Evolutionary conservation across 1,284 basidiomycete genomes (phyloP).

Genomic region (Sanghuangporus weigelae): DNA sequence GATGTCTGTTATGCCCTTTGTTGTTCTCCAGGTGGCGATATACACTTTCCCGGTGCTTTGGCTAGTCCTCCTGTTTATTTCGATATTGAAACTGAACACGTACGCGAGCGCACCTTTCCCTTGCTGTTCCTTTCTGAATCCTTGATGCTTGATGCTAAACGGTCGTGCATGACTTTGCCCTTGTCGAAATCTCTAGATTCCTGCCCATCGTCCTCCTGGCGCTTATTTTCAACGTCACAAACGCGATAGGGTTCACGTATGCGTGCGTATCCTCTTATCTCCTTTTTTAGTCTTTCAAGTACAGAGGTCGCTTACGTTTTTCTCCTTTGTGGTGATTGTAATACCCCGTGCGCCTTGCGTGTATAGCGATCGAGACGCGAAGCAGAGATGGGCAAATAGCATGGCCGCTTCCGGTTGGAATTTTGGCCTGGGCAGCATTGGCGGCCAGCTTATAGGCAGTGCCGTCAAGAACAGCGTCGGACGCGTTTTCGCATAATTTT

Average conservation of each 20-base stretch:
- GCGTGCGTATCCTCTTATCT: slow-evolving; percentile 47
- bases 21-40: slow-evolving; percentile 61
- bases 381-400: slow-evolving; percentile 74
- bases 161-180: background rate
- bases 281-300: background rate
- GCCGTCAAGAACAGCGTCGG: slow-evolving; percentile 80
- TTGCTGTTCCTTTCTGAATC: background rate
- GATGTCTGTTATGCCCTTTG: background rate
- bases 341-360: slow-evolving; percentile 42
- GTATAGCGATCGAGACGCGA: slow-evolving; percentile 81
- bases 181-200: slow-evolving; percentile 44
- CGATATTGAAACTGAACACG: slow-evolving; percentile 83
- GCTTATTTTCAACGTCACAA: slow-evolving; percentile 88
- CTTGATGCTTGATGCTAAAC: slow-evolving; percentile 6
- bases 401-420: slow-evolving; percentile 59
- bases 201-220: slow-evolving; percentile 86
- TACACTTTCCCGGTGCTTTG: slow-evolving; percentile 89
- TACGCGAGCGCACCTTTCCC: slow-evolving; percentile 33
- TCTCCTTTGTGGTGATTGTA: background rate
- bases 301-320: background rate
- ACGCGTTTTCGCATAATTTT: slow-evolving; percentile 45
- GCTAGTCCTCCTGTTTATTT: slow-evolving; percentile 81
- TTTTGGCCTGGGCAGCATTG: slow-evolving; percentile 66
- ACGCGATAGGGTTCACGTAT: slow-evolving; percentile 89
- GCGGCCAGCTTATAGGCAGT: slow-evolving; percentile 73